Conservation (phyloP, 352 stramenopile genomes). For the Sclerospora graminicola region DNA sequence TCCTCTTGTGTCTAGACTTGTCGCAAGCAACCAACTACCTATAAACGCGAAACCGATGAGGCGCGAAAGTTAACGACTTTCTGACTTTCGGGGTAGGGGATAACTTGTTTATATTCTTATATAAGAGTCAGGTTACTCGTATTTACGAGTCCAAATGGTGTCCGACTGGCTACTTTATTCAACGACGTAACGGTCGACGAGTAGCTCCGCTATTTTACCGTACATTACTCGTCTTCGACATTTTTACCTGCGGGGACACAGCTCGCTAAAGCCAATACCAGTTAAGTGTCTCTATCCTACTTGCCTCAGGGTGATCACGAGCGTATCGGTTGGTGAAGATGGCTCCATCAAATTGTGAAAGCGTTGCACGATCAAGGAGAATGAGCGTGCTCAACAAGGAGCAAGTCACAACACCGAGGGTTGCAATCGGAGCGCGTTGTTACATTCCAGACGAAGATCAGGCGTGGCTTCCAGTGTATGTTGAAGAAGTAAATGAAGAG, state of each 20-base stretch:
- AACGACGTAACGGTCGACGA: constrained; percentile 12
- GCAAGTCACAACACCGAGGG: constrained; percentile 14
- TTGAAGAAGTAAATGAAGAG: constrained; percentile 48
- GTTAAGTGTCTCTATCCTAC: neutral
- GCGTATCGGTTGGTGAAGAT: constrained; percentile 1
- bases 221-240: constrained; percentile 22
- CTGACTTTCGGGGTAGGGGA: constrained; percentile 21
- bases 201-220: constrained; percentile 18
- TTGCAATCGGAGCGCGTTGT: constrained; percentile 53
- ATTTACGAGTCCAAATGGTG: neutral
- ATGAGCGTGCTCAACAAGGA: constrained; percentile 6
- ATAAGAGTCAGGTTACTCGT: neutral
- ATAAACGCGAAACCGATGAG: too few relatives aligned
- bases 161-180: constrained; percentile 17
- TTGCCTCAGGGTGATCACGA: neutral
- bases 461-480: constrained; percentile 64
- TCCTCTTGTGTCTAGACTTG: too few relatives aligned
- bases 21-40: too few relatives aligned
- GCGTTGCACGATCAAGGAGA: neutral
- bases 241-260: too few relatives aligned
- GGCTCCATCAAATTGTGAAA: constrained; percentile 15
- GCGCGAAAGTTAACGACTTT: too few relatives aligned
- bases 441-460: constrained; percentile 58
- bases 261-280: constrained; percentile 19
- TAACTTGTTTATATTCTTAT: constrained; percentile 1